phyloP scores from a whole-genome alignment of 164 flowering plant species.

The Pachysandra terminalis region DNA sequence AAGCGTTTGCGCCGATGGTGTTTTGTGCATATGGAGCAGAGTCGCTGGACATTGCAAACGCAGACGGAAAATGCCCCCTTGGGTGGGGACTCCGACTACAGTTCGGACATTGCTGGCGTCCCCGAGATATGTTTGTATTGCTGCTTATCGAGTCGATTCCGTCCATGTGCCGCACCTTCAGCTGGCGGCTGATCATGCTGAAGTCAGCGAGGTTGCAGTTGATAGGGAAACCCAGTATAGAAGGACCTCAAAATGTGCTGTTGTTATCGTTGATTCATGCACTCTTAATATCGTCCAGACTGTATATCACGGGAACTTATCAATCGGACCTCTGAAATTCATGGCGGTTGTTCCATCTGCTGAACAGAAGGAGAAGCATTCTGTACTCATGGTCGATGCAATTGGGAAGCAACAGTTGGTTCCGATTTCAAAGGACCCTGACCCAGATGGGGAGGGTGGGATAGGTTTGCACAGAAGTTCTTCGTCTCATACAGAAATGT shows the following conservation, averaged over 20 bases:
- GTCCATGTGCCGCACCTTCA: conserved; percentile 24
- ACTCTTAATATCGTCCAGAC: conserved; percentile 71
- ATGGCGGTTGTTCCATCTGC: conserved; percentile 49
- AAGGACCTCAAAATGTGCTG: conserved; percentile 48
- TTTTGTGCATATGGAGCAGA: conserved; percentile 94
- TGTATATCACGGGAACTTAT: conserved; percentile 65
- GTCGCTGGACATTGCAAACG: conserved; percentile 82
- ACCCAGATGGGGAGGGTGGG: conserved; percentile 30
- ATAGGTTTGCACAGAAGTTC: conserved; percentile 25
- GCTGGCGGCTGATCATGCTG: conserved; percentile 28
- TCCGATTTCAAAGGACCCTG: conserved; percentile 42
- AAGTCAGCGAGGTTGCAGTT: conserved; percentile 24
- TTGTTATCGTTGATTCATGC: conserved; percentile 82
- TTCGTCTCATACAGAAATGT: conserved; percentile 24
- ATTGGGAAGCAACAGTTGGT: conserved; percentile 51
- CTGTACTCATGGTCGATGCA: conserved; percentile 52
- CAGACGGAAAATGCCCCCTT: conserved; percentile 81
- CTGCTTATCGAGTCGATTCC: conserved; percentile 44
- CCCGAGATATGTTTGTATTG: conserved; percentile 77
- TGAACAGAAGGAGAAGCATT: conserved; percentile 39
- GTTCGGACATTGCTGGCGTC: conserved; percentile 53
- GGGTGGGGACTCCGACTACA: conserved; percentile 75
- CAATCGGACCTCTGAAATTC: conserved; percentile 62
- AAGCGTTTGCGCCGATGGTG: conserved; percentile 90
- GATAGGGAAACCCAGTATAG: conserved; percentile 36